Evolutionary conservation across 2,329 filamentous ascomycete genomes (phyloP).

Genomic region (Fusarium longipes): DNA sequence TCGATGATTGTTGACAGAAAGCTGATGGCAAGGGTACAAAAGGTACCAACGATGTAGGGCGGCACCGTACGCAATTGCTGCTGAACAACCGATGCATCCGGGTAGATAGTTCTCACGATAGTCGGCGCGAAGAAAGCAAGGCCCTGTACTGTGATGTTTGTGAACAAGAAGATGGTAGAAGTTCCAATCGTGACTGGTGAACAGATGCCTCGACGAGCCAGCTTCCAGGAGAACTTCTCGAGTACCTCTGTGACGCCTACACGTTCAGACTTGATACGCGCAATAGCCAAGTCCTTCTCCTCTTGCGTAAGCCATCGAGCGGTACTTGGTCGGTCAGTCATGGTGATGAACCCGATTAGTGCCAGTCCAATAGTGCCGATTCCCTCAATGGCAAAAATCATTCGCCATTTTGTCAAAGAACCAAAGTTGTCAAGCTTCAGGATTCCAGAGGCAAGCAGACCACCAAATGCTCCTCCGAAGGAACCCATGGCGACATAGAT

Average conservation of each 20-base stretch:
- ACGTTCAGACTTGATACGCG: conserved; percentile 68
- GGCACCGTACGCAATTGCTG: conserved; percentile 67
- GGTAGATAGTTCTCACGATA: conserved; percentile 72
- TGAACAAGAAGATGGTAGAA: conserved; percentile 67
- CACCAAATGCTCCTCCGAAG: conserved; percentile 9
- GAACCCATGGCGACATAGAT: conserved; percentile 29
- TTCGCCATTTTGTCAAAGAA: conserved; percentile 9
- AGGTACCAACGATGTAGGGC: conserved; percentile 62
- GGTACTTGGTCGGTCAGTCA: conserved; percentile 73
- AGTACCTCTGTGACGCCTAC: conserved; percentile 65
- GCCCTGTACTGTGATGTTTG: conserved; percentile 74
- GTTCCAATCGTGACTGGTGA: conserved; percentile 64
- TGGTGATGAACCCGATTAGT: conserved; percentile 54
- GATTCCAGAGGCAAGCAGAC: conserved; percentile 14
- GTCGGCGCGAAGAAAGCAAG: conserved; percentile 73
- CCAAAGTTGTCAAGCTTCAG: conserved; percentile 4
- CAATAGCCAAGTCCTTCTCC: conserved; percentile 71
- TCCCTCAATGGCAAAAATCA: conserved; percentile 71
- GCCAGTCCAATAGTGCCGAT: conserved; percentile 5
- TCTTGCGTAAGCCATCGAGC: conserved; percentile 71
- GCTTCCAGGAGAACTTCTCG: conserved; percentile 24
- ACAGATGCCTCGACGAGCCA: conserved; percentile 13
- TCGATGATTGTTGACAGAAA: conserved; percentile 59
- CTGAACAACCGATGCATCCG: conserved; percentile 61
- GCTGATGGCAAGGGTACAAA: conserved; percentile 57